Percentiles rank a stretch among this genome's conserved stretches.
Evolutionary conservation across 352 stramenopile genomes (phyloP).

Genomic region (Blastocystis hominis): DNA sequence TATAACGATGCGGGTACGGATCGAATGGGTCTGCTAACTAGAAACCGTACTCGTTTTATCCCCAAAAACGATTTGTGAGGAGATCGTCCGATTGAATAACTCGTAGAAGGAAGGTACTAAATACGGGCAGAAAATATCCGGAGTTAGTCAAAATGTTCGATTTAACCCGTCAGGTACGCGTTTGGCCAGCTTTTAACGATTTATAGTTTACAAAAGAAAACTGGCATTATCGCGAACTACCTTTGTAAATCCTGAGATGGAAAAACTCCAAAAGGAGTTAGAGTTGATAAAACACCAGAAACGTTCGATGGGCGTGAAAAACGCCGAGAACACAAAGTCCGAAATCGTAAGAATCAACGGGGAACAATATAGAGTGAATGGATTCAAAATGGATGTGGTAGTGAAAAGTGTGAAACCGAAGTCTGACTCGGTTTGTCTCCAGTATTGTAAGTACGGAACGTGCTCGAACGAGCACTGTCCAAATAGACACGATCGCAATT

Average conservation of each 20-base stretch:
- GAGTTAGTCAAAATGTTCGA: background rate
- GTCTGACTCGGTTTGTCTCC: background rate
- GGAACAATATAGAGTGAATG: constrained; percentile 38
- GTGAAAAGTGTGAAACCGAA: background rate
- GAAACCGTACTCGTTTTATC: background rate
- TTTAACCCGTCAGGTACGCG: constrained; percentile 15
- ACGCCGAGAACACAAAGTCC: background rate
- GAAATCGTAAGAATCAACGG: constrained; percentile 31
- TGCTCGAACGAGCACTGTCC: background rate
- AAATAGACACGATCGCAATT: background rate
- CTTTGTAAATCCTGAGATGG: constrained; percentile 6
- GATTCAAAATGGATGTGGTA: constrained; percentile 28
- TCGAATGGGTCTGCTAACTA: background rate
- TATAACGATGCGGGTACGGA: background rate
- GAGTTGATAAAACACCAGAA: constrained; percentile 19
- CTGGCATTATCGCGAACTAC: background rate
- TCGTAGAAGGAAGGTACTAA: background rate
- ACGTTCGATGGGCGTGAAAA: background rate
- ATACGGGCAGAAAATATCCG: background rate
- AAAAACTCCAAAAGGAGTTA: constrained; percentile 4
- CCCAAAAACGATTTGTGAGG: background rate
- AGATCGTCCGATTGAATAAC: background rate
- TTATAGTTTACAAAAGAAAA: background rate
- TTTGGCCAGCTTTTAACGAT: background rate
- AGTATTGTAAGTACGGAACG: constrained; percentile 29